phyloP scores from a whole-genome alignment of 352 stramenopile genomes.

The Globisporangium cylindrosporum region DNA sequence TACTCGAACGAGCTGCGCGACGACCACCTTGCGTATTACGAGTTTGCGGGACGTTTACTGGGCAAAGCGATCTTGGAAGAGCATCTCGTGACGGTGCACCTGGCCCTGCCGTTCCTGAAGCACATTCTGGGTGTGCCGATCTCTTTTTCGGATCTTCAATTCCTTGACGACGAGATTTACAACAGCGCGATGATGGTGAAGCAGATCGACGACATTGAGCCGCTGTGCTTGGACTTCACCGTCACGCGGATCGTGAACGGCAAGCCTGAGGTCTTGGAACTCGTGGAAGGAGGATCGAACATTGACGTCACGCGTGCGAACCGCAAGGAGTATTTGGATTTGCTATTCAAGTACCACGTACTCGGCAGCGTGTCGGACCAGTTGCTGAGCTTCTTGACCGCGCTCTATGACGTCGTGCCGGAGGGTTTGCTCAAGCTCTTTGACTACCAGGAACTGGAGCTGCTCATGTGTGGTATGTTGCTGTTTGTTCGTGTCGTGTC shows the following conservation, averaged over 20 bases:
- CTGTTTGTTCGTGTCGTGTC: conserved; percentile 26
- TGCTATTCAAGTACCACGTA: conserved; percentile 95
- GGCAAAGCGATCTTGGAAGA: conserved; percentile 88
- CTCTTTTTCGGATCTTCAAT: conserved; percentile 89
- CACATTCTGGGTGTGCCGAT: conserved; percentile 86
- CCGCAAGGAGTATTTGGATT: conserved; percentile 92
- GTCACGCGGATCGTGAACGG: conserved; percentile 64
- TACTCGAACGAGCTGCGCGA: conserved; percentile 47
- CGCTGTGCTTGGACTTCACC: conserved; percentile 77
- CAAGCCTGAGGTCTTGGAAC: conserved; percentile 77
- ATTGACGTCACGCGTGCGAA: conserved; percentile 96
- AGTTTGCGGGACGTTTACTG: conserved; percentile 76
- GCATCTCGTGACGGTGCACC: conserved; percentile 70
- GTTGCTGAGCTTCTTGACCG: conserved; percentile 80
- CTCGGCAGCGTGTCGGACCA: conserved; percentile 91
- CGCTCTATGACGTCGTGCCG: conserved; percentile 97
- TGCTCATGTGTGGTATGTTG: conserved; percentile 93
- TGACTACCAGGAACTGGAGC: conserved; percentile 98
- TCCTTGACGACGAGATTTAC: conserved; percentile 85
- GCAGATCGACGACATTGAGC: conserved; percentile 72
- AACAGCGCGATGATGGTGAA: conserved; percentile 64
- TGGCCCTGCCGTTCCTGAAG: conserved; percentile 85
- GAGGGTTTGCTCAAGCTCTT: conserved; percentile 96
- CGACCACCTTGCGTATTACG: conserved; percentile 79
- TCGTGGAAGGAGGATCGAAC: conserved; percentile 86